Base-by-base conservation (phyloP, 2,329 filamentous ascomycete species). In the Huntiella abstrusa region DNA sequence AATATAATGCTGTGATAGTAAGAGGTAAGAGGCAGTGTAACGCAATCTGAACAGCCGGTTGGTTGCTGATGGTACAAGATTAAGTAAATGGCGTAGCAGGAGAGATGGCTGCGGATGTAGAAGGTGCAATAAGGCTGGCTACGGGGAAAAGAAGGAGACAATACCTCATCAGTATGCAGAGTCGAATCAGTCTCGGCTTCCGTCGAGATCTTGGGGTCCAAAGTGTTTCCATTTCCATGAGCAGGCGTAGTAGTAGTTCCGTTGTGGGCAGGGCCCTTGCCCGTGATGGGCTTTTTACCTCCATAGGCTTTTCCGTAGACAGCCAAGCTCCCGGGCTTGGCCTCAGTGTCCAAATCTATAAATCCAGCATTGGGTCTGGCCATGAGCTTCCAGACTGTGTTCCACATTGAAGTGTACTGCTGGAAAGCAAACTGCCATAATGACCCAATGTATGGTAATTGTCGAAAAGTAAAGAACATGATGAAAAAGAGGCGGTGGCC, bases 361-460 rank as follows among this genome's bases (percentile, higher is more conserved):
- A 43, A 49, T 38, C 48, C 48, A n/a, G 48, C 48, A 34, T 33
- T 49, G 4, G 48, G 48, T 46, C 48, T 49, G 5, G 48, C 48
- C 5, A 41, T 39, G 35, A 49, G 48, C 41, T 46, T 49, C 48
- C 48, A 49, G 46, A 49, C 44, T 35, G 46, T 35, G 43, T 49
- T 49, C 48, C 48, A 49, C 40, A 49, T 43, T 43, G 43, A 49
- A 38, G 46, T 49, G 48, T 49, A 49, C 41, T 49, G 48, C 44
- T 49, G 48, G 43, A 49, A 49, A 17, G 43, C 48, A 41, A 49
- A 49, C 36, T 49, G 48, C 48, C 48, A 49, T 34, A 49, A 38
- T 42, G 48, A 49, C 19, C 43, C 45, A 19, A 49, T 49, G 19
- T 41, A 49, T 17, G 48, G 48, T 36, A 49, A 35, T 41, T 46